Base-by-base conservation (phyloP, 805 yeast species). In the Komagataella phaffii region DNA sequence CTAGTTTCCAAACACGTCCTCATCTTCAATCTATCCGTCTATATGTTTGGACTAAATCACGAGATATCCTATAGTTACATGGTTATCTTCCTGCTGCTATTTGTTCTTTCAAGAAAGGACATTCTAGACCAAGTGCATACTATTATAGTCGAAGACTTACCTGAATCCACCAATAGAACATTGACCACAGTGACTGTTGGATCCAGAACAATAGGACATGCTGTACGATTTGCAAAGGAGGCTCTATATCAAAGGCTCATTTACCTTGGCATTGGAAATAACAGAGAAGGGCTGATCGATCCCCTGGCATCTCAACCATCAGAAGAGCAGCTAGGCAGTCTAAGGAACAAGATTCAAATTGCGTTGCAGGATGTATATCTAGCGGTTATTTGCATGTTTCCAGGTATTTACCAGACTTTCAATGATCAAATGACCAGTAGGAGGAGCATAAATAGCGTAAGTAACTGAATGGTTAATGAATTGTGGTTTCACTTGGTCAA, bases 301-400 rank as follows among this genome's bases (percentile, higher is more conserved):
- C n/a, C 12, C 40, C 2, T 10, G n/a, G n/a, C 14, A 10, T 30
- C 40, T 30, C 40, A 30, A 5, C 40, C 40, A 30, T 30, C 40
- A 10, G 40, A 30, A 8, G 40, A 30, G 8, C 40, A 30, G 14
- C 2, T 30, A 8, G 10, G 40, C 40, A 30, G 40, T 30, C 14
- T 30, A 8, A 10, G 5, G n/a, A 30, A 30, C 40, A 30, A 30
- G 14, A 8, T 30, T 30, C 40, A 8, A 30, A 14, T 54, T 44
- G 23, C 50, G 3, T 18, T 58, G 46, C 62, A 60, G 48, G 64
- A 60, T 47, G 6, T 51, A 21, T 45, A 48, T 3, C 50, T 61
- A 17, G 52, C 53, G 21, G 43, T 58, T 8, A 45, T 56, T 6
- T 57, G 62, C 14, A 17, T 60, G 17, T 46, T 55, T 23, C 64